Evolutionary conservation across 2,329 filamentous ascomycete species (phyloP).

Genomic region (Hypoxylon rubiginosum): DNA sequence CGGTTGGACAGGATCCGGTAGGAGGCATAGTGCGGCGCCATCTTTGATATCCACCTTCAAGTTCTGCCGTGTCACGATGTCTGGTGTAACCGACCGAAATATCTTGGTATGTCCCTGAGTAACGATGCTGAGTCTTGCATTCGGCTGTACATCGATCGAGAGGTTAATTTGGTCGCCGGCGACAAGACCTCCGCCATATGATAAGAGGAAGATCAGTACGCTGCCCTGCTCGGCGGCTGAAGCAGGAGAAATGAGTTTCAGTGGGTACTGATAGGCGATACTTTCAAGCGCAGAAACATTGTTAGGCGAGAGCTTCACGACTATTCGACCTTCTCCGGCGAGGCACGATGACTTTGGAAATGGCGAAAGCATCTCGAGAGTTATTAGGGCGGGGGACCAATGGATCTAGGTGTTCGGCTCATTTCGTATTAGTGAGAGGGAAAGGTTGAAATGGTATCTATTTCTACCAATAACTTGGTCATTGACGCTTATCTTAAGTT

Average conservation of each 20-base stretch:
- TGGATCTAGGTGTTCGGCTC: background rate
- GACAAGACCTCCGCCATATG: slow-evolving; percentile 94
- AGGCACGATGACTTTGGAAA: slow-evolving; percentile 80
- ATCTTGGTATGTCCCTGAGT: slow-evolving; percentile 93
- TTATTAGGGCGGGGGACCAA: background rate
- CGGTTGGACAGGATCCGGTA: slow-evolving; percentile 94
- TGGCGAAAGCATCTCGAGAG: slow-evolving; percentile 69
- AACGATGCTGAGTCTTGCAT: slow-evolving; percentile 75
- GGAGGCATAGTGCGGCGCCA: slow-evolving; percentile 70
- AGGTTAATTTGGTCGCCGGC: slow-evolving; percentile 87
- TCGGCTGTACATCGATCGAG: slow-evolving; percentile 72
- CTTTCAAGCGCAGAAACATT: slow-evolving; percentile 77
- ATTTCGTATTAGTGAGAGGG: slow-evolving; percentile 22
- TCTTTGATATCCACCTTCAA: slow-evolving; percentile 65
- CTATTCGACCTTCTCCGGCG: slow-evolving; percentile 83
- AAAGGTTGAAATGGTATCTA: background rate
- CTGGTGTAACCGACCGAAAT: slow-evolving; percentile 79
- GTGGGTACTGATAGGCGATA: slow-evolving; percentile 90
- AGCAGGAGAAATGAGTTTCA: slow-evolving; percentile 90
- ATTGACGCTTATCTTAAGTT: slow-evolving; percentile 31
- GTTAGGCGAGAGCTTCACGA: slow-evolving; percentile 79
- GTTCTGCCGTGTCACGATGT: slow-evolving; percentile 70
- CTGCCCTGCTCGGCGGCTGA: slow-evolving; percentile 74
- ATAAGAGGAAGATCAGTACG: slow-evolving; percentile 88
- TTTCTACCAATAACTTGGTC: slow-evolving; percentile 7